Base-by-base conservation (phyloP, 192 early-diverging fungal genomes). In the Fimicolochytrium jonesii region DNA sequence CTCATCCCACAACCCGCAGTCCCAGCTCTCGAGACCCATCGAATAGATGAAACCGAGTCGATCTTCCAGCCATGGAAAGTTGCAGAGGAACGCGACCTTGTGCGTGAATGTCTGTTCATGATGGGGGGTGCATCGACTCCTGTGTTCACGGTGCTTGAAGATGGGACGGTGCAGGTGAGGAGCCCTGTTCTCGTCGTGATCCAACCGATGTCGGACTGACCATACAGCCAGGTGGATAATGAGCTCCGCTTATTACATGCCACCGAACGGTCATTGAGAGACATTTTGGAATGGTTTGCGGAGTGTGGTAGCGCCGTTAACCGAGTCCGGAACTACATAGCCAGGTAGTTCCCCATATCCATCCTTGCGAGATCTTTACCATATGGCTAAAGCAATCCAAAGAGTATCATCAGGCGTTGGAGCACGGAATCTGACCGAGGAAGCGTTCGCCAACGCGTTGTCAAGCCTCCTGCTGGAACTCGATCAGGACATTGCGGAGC, bases 51-150 rank as follows among this genome's bases (percentile, higher is more conserved):
- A n/a, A n/a, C n/a, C n/a, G n/a, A n/a, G n/a, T n/a, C n/a, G n/a
- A n/a, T n/a, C n/a, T n/a, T n/a, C n/a, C n/a, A n/a, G n/a, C n/a
- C n/a, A n/a, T n/a, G n/a, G n/a, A n/a, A n/a, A n/a, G n/a, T n/a
- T 35, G 33, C 39, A 15, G 30, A 34, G 3, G 62, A 64, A 18
- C 6, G 13, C 32, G 52, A 55, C 23, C 39, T 64, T 23, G 52
- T 64, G 17, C 62, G 62, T 11, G 62, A 64, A 31, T 28, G 23
- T 1, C 43, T 64, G 23, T 55, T 55, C 30, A 39, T 64, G 62
- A 50, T 64, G 26, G n/a, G 44, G 30, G 25, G 47, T 6, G 18
- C 33, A 25, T 29, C 57, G 30, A 44, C 57, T 20, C 44, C 44
- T 17, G 44, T 45, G 10, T 42, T 59, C 20, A 26, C 28, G 17